These are phyloP conservation scores for Lippia alba DNA, from an alignment of 305 asterid species.

Conservation along the genomic window DNA sequence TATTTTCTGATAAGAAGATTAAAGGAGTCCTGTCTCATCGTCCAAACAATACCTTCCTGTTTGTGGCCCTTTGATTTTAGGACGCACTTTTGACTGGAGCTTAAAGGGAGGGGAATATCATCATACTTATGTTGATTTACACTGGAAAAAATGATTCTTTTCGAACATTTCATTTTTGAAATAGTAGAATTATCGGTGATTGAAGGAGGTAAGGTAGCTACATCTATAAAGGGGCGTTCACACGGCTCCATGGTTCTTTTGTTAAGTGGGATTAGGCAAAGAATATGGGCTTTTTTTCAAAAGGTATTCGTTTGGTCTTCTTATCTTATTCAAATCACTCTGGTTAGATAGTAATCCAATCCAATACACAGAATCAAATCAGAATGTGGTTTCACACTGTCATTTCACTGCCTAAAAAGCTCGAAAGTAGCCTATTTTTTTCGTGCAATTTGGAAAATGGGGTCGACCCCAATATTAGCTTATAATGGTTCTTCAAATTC, in stretches of 20 bases:
- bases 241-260: conserved; percentile 28
- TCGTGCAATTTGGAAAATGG: neutral
- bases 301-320: conserved; percentile 16
- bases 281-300: conserved; percentile 8
- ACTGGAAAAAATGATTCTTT: neutral
- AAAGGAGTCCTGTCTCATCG: conserved; percentile 1
- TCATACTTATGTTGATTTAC: conserved; percentile 24
- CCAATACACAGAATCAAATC: neutral
- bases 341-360: neutral
- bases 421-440: conserved; percentile 3
- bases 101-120: conserved; percentile 18
- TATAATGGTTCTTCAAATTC: conserved; percentile 5
- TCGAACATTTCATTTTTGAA: neutral
- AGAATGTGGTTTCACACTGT: conserved; percentile 16
- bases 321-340: conserved; percentile 12
- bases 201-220: conserved; percentile 13
- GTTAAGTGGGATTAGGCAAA: conserved; percentile 28
- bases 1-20: too few relatives aligned
- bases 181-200: conserved; percentile 19
- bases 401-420: conserved; percentile 15
- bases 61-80: conserved; percentile 23
- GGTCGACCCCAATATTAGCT: neutral
- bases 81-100: conserved; percentile 41
- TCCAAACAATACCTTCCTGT: conserved; percentile 23
- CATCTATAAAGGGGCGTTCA: conserved; percentile 18